These are phyloP conservation scores for Solanum hybrid DNA, from an alignment of 305 asterid species.

Conservation along the genomic window DNA sequence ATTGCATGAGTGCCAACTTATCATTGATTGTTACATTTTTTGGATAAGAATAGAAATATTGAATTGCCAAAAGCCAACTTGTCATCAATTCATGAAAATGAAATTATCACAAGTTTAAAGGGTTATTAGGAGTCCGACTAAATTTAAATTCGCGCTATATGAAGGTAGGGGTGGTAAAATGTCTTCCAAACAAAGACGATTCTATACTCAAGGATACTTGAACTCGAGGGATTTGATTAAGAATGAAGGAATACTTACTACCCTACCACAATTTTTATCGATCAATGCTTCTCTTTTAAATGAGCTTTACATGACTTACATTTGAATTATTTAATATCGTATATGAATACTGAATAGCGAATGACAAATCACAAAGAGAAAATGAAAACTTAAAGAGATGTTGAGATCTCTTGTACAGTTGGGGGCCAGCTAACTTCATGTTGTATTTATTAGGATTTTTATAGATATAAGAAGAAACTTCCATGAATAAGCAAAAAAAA, in stretches of 20 bases:
- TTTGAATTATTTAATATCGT: too few species aligned
- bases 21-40: background rate
- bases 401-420: background rate
- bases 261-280: accelerated
- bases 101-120: background rate
- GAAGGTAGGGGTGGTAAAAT: too few species aligned
- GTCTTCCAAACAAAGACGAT: too few species aligned
- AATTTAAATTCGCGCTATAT: too few species aligned
- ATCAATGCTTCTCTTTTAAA: too few species aligned
- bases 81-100: background rate
- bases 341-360: too few species aligned
- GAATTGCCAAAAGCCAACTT: background rate
- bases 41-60: background rate
- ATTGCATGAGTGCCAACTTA: background rate
- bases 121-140: too few species aligned
- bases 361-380: background rate
- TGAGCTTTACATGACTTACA: too few species aligned
- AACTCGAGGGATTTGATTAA: accelerated
- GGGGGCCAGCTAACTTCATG: background rate
- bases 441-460: background rate
- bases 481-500: background rate
- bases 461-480: background rate
- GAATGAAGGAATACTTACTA: accelerated
- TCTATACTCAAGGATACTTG: too few species aligned
- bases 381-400: background rate